phyloP scores from a whole-genome alignment of 805 yeast species.

The Ogataea chonburiensis region DNA sequence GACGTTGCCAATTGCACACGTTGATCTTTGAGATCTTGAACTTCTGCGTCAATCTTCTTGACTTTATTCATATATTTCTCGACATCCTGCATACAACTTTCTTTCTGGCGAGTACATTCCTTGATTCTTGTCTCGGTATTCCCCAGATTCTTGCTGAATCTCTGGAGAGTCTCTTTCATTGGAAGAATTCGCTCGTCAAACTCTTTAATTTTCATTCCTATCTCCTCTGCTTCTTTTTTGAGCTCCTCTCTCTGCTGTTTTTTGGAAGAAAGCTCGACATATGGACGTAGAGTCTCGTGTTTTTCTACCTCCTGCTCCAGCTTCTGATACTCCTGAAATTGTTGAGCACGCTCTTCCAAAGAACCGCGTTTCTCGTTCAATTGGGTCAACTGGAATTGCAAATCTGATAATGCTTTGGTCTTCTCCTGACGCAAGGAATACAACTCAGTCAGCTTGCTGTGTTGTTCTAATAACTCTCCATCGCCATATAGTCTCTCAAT shows the following conservation, averaged over 20 bases:
- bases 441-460: constrained; percentile 52
- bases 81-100: constrained; percentile 8
- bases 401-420: constrained; percentile 29
- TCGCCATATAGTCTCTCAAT: constrained; percentile 79
- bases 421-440: constrained; percentile 42
- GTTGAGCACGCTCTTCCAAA: constrained; percentile 46
- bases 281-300: constrained; percentile 38
- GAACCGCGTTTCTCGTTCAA: constrained; percentile 38
- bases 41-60: constrained; percentile 24
- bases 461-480: constrained; percentile 54
- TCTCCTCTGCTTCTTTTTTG: constrained; percentile 27
- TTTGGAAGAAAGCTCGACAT: constrained; percentile 35
- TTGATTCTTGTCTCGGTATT: constrained; percentile 19
- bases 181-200: constrained; percentile 27
- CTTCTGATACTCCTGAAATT: constrained; percentile 43
- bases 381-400: constrained; percentile 32
- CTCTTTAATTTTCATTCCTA: constrained; percentile 22
- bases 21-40: constrained; percentile 33
- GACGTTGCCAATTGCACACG: constrained; percentile 36
- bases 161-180: constrained; percentile 20
- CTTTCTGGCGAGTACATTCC: constrained; percentile 8
- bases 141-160: constrained; percentile 18
- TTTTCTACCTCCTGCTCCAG: constrained; percentile 40
- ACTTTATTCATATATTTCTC: constrained; percentile 10
- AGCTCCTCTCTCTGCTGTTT: constrained; percentile 36